A percentile compares a stretch with the other conserved stretches of the same genome.
These are phyloP conservation scores for Fusarium subglutinans DNA, from an alignment of 2,329 filamentous ascomycete genomes.

Conservation along the genomic window DNA sequence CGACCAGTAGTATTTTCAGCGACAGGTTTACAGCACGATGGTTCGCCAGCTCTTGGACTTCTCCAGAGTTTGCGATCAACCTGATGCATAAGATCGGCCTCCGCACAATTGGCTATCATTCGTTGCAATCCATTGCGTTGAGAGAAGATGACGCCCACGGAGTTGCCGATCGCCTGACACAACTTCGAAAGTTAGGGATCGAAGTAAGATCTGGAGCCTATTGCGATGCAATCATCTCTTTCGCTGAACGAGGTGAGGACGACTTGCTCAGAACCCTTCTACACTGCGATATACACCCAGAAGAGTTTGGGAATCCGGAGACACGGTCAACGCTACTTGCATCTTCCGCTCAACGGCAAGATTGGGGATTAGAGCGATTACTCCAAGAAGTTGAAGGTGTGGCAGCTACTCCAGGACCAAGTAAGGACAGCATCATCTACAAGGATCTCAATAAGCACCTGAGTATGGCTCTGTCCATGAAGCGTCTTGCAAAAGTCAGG, in stretches of 20 bases:
- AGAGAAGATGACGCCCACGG: conserved; percentile 66
- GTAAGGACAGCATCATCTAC: conserved; percentile 30
- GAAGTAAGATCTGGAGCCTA: conserved; percentile 71
- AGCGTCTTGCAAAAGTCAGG: conserved; percentile 36
- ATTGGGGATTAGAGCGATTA: conserved; percentile 55
- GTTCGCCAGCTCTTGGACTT: conserved; percentile 78
- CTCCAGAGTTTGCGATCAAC: conserved; percentile 75
- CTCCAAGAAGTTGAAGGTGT: conserved; percentile 54
- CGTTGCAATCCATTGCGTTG: conserved; percentile 79
- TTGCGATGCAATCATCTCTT: conserved; percentile 69
- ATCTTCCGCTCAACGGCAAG: conserved; percentile 43
- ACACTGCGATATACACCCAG: conserved; percentile 62
- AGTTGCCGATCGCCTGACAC: conserved; percentile 67
- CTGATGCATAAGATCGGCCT: conserved; percentile 77
- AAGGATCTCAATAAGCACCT: conserved; percentile 40
- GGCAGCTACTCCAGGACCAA: not conserved
- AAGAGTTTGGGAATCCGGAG: conserved; percentile 61
- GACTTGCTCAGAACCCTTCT: conserved; percentile 57
- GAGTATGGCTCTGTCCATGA: conserved; percentile 4
- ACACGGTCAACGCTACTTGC: conserved; percentile 52
- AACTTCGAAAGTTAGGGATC: conserved; percentile 71
- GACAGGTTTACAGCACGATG: conserved; percentile 77
- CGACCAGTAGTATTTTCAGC: conserved; percentile 38
- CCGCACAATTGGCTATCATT: conserved; percentile 75
- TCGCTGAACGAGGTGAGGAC: conserved; percentile 67